Percentiles rank a stretch among this genome's conserved stretches.
Conservation (phyloP, 495 filamentous ascomycete species). For the Aspergillus bridgeri region DNA sequence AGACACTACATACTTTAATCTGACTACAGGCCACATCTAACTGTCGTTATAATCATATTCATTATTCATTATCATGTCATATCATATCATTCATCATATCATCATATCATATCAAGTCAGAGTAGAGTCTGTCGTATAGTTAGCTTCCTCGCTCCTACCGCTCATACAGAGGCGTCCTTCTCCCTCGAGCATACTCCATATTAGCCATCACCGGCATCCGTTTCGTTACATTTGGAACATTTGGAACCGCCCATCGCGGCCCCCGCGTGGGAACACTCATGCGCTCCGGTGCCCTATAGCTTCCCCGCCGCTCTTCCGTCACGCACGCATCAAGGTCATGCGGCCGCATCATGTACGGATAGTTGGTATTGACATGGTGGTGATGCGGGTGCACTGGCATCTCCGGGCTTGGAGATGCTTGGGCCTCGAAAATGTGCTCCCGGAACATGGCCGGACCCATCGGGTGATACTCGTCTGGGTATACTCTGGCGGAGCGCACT, state of each 20-base stretch:
- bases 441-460: slow-evolving; percentile 26
- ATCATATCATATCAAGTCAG: too few species aligned
- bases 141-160: too few species aligned
- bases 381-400: slow-evolving; percentile 21
- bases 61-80: background rate
- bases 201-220: slow-evolving; percentile 1
- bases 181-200: slow-evolving; percentile 6
- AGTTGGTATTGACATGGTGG: slow-evolving; percentile 11
- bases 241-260: background rate
- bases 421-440: slow-evolving; percentile 30
- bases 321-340: slow-evolving; percentile 8
- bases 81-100: too few species aligned
- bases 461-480: slow-evolving; percentile 24
- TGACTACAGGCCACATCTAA: too few species aligned
- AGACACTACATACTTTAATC: too few species aligned
- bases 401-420: slow-evolving; percentile 16
- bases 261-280: slow-evolving; percentile 6
- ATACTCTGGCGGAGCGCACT: slow-evolving; percentile 11
- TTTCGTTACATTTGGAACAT: background rate
- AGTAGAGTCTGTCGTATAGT: too few species aligned
- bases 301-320: slow-evolving; percentile 22
- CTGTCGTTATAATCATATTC: slow-evolving; percentile 1
- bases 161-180: slow-evolving; percentile 4
- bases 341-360: slow-evolving; percentile 16
- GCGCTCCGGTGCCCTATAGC: slow-evolving; percentile 24